Evolutionary conservation across 2,329 filamentous ascomycete species (phyloP).

Genomic region (Ophiostoma sp.): DNA sequence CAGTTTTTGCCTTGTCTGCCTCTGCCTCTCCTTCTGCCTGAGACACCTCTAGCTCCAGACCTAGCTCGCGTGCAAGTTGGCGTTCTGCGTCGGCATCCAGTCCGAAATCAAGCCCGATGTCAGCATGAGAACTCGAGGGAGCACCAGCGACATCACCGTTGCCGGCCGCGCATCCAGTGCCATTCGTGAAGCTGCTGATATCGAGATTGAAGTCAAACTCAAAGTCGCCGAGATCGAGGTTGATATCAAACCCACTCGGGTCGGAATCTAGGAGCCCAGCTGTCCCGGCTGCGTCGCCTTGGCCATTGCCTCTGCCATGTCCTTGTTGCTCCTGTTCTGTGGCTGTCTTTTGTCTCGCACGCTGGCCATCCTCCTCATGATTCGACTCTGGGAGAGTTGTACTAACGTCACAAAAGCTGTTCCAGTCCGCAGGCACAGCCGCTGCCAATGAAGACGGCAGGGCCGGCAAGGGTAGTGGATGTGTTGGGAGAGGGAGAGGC

Average conservation of each 20-base stretch:
- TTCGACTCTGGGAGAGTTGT: slow-evolving; percentile 17
- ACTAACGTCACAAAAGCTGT: slow-evolving; percentile 21
- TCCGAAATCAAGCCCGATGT: not conserved
- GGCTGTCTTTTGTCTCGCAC: not conserved
- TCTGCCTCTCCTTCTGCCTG: not conserved
- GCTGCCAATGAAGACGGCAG: slow-evolving; percentile 5
- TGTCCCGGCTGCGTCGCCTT: no score
- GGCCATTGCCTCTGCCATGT: not conserved
- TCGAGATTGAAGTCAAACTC: not conserved
- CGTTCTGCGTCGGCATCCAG: slow-evolving; percentile 5
- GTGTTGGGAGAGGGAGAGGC: not conserved
- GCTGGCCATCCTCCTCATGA: not conserved
- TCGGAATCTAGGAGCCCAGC: not conserved
- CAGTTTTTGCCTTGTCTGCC: not conserved
- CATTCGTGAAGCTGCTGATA: not conserved
- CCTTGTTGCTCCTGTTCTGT: not conserved
- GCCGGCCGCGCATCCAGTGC: not conserved
- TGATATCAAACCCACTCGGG: slow-evolving; percentile 5
- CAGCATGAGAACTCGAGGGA: not conserved
- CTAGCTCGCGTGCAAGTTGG: slow-evolving; percentile 9
- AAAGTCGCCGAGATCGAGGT: not conserved
- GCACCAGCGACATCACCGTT: not conserved
- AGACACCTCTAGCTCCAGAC: slow-evolving; percentile 8
- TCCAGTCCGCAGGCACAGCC: slow-evolving; percentile 10
- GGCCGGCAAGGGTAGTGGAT: slow-evolving; percentile 8